Evolutionary conservation across 805 yeast genomes (phyloP).

Genomic region (Torulaspora gathmanii): DNA sequence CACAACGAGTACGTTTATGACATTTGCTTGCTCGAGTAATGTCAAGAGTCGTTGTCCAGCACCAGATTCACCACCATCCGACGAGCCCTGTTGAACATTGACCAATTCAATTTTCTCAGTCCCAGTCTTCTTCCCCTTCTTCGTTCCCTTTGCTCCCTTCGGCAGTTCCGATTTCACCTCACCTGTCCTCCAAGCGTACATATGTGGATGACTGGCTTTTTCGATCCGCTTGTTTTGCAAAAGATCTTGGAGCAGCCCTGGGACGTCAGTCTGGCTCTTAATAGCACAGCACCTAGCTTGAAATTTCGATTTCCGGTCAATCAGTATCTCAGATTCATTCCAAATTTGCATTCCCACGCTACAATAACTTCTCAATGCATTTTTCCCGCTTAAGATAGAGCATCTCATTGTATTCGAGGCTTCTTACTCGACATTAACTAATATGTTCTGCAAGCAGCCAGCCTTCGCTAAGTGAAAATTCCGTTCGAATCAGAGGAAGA

Average conservation of each 20-base stretch:
- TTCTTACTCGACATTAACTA: not conserved
- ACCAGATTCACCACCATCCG: slow-evolving; percentile 72
- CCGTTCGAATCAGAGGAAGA: not conserved
- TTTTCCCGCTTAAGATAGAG: not conserved
- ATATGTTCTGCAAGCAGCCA: not conserved
- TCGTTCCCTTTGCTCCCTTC: slow-evolving; percentile 3
- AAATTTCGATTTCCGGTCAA: slow-evolving; percentile 59
- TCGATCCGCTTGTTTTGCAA: slow-evolving; percentile 44
- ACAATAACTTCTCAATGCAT: not conserved
- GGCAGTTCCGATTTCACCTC: slow-evolving; percentile 4
- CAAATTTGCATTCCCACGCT: slow-evolving; percentile 21
- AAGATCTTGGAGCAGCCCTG: slow-evolving; percentile 41
- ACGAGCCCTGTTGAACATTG: slow-evolving; percentile 49
- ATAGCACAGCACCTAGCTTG: slow-evolving; percentile 55
- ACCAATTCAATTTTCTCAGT: not conserved
- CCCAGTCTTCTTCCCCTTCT: slow-evolving; percentile 10
- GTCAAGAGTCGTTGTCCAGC: slow-evolving; percentile 60
- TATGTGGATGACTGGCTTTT: slow-evolving; percentile 67
- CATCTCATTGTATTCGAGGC: not conserved
- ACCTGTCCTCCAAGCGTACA: slow-evolving; percentile 68
- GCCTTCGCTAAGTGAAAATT: not conserved
- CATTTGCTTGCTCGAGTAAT: slow-evolving; percentile 45
- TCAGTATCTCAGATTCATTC: slow-evolving; percentile 40
- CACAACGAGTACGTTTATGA: slow-evolving; percentile 55
- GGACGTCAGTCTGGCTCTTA: slow-evolving; percentile 40